Evolutionary conservation across 495 filamentous ascomycete species (phyloP).

Genomic region (Clavariopsis aquatica): DNA sequence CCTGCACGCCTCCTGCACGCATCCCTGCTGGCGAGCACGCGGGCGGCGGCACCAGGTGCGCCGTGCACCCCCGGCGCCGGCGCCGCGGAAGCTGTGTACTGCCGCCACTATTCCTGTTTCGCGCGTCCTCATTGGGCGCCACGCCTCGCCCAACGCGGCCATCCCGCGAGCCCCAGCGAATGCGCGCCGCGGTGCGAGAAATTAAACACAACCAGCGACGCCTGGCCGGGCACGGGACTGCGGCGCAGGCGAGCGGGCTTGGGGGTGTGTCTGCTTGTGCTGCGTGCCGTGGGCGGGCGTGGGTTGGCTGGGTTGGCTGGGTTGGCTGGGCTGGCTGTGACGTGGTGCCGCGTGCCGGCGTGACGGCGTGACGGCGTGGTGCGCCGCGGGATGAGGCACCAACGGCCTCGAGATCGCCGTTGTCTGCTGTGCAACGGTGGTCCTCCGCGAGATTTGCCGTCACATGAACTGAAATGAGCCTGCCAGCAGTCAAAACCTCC

Average conservation of each 20-base stretch:
- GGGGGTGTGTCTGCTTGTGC: neutral
- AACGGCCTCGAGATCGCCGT: neutral
- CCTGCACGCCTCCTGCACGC: slow-evolving; percentile 28
- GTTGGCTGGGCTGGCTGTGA: too few species aligned
- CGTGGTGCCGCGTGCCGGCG: too few species aligned
- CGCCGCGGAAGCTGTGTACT: slow-evolving; percentile 26
- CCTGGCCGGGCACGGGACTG: neutral
- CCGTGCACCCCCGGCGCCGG: slow-evolving; percentile 26
- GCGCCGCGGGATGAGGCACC: neutral
- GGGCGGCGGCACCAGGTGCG: neutral
- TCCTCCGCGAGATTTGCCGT: neutral
- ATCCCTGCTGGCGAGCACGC: slow-evolving; percentile 18
- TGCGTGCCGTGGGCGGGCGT: neutral
- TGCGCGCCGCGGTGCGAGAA: neutral
- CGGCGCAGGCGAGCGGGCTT: neutral
- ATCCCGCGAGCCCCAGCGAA: slow-evolving; percentile 19
- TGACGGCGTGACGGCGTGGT: slow-evolving; percentile 19
- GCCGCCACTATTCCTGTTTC: slow-evolving; percentile 11
- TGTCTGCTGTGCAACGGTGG: too few species aligned
- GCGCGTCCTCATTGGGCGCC: slow-evolving; percentile 5
- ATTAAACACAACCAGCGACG: neutral
- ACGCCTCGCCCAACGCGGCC: slow-evolving; percentile 8
- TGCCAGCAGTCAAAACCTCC: slow-evolving; percentile 10
- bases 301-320: too few species aligned
- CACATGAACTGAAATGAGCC: slow-evolving; percentile 18